Conservation (phyloP, 1,139 yeast species). For the Diutina pseudorugosa region DNA sequence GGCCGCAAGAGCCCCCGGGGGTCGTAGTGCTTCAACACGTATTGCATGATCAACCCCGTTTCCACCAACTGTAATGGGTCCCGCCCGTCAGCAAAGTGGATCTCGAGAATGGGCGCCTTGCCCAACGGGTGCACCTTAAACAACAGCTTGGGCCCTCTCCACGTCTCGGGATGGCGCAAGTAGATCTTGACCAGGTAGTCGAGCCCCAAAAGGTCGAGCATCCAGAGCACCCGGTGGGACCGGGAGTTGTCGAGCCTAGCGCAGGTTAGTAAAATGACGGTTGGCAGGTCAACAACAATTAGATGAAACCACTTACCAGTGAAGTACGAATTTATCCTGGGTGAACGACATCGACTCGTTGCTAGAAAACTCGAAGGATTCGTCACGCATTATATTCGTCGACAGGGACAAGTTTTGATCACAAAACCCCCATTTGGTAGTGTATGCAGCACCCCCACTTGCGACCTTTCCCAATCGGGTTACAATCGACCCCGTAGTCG, state of each 20-base stretch:
- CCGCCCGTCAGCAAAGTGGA: constrained; percentile 31
- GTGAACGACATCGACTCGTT: constrained; percentile 1
- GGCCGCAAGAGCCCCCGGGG: constrained; percentile 7
- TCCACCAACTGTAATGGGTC: constrained; percentile 10
- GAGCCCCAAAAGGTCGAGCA: constrained; percentile 38
- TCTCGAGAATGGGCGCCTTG: constrained; percentile 41
- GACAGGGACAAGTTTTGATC: not conserved
- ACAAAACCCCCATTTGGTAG: not conserved
- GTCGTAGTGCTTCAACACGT: constrained; percentile 9
- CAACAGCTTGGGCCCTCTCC: constrained; percentile 33
- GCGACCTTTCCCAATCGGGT: not conserved
- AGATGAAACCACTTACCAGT: constrained; percentile 11
- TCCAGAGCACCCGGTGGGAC: constrained; percentile 42
- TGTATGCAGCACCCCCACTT: not conserved
- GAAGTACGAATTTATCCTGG: constrained; percentile 8
- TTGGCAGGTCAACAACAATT: too few species aligned
- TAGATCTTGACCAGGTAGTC: constrained; percentile 40
- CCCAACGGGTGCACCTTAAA: constrained; percentile 45
- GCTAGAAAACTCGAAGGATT: not conserved
- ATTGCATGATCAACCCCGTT: constrained; percentile 9
- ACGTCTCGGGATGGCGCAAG: constrained; percentile 29
- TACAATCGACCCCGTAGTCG: too few species aligned
- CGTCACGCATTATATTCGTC: not conserved
- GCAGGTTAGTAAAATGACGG: not conserved
- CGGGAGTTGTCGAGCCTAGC: constrained; percentile 39